Evolutionary conservation across 805 yeast species (phyloP).

Genomic region (Starmerella potacharoeniae): DNA sequence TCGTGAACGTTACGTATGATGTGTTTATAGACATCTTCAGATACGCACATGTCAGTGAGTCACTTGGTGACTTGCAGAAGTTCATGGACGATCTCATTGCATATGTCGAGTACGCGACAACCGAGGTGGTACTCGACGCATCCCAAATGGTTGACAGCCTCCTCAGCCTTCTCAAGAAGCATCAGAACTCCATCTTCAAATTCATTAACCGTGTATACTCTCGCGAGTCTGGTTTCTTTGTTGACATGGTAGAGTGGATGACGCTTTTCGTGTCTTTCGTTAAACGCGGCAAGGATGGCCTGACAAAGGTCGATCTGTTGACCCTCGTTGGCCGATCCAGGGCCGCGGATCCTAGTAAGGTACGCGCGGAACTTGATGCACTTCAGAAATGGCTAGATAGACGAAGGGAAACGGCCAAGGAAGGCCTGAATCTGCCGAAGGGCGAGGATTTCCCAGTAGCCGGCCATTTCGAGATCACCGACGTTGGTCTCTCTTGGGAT

Average conservation of each 20-base stretch:
- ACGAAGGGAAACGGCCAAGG: constrained; percentile 22
- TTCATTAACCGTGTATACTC: constrained; percentile 73
- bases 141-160: constrained; percentile 58
- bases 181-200: constrained; percentile 58
- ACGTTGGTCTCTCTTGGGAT: constrained; percentile 31
- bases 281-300: constrained; percentile 41
- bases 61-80: constrained; percentile 49
- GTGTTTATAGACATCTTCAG: constrained; percentile 62
- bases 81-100: constrained; percentile 58
- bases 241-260: constrained; percentile 63
- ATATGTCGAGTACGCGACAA: constrained; percentile 42
- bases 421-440: constrained; percentile 25
- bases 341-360: constrained; percentile 26
- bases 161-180: constrained; percentile 53
- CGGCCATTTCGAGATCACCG: constrained; percentile 37
- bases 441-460: constrained; percentile 28
- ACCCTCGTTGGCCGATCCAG: constrained; percentile 25
- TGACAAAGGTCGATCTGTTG: constrained; percentile 38
- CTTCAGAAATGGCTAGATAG: constrained; percentile 28
- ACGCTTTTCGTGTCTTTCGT: constrained; percentile 52
- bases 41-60: constrained; percentile 52
- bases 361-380: constrained; percentile 33
- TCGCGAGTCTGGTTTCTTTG: constrained; percentile 67
- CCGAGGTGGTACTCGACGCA: constrained; percentile 40
- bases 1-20: constrained; percentile 60